Evolutionary conservation across 768 basidiomycete species (phyloP).

Genomic region (Mycena haematopus): DNA sequence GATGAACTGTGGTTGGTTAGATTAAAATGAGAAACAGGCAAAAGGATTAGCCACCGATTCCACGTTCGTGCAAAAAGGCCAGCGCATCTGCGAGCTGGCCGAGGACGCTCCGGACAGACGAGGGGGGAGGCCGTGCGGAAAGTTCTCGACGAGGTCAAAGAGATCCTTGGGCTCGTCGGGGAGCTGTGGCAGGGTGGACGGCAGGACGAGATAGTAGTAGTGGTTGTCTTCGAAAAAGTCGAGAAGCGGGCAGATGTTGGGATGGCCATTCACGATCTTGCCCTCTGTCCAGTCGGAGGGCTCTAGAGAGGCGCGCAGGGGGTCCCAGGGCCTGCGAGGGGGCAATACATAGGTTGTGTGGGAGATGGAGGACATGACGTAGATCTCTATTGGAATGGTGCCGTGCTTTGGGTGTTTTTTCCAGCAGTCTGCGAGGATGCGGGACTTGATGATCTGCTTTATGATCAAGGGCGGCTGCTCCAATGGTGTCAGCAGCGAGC

Average conservation of each 20-base stretch:
- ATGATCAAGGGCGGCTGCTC: constrained; percentile 87
- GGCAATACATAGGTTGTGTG: constrained; percentile 82
- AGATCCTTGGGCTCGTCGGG: constrained; percentile 76
- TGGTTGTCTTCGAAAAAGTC: constrained; percentile 98
- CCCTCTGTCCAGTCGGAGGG: constrained; percentile 66
- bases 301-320: constrained; percentile 39
- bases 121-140: constrained; percentile 85
- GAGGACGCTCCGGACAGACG: constrained; percentile 80
- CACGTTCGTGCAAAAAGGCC: constrained; percentile 86
- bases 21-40: background rate
- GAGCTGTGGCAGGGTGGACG: constrained; percentile 66
- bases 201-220: constrained; percentile 94
- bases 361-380: constrained; percentile 91
- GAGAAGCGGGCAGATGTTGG: constrained; percentile 91
- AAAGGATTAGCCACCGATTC: constrained; percentile 66
- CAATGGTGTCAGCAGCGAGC: constrained; percentile 31
- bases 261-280: constrained; percentile 83
- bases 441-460: constrained; percentile 98
- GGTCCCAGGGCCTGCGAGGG: constrained; percentile 83
- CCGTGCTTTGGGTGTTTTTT: constrained; percentile 95
- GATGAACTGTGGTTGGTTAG: constrained; percentile 68
- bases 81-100: constrained; percentile 95
- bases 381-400: constrained; percentile 98
- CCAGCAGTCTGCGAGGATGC: constrained; percentile 99
- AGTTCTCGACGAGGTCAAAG: constrained; percentile 93